Evolutionary conservation across 2,329 filamentous ascomycete species (phyloP), one percentile per base, ranked within the genome.

Genomic region (Lecanicillium sp.): DNA sequence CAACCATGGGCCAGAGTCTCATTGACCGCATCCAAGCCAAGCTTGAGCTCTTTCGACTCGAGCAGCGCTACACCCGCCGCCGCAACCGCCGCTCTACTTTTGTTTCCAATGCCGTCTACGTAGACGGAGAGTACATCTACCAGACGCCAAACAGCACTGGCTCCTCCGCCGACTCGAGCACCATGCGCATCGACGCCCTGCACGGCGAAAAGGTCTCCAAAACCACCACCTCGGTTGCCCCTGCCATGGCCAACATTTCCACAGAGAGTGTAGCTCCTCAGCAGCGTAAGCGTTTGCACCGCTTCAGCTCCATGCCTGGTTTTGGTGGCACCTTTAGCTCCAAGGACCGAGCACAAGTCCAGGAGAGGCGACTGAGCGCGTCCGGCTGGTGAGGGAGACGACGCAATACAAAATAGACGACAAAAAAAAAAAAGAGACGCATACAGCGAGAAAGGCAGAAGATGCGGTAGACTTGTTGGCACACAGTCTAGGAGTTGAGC

Each of bases 91-190:
- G 90, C 60, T 89, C 81, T 39, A 92, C 86, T 44, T 95, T 94
- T 61, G 80, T 84, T 56, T 88, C 85, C 56, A 88, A 87, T 54
- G 90, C 88, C 20, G 76, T 86, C 59, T 97, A 97, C 63, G 84
- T 96, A 48, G 87, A 97, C 59, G 92, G 89, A 64, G 90, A 96
- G 69, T 96, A 96, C 68, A 72, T 95, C 60, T 94, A 88, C 72
- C 72, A 79, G 56, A 77, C 72, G 1, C 75, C 77, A 46, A 72
- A 63, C 61, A 67, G 68, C 37, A 79, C 74, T 2, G 74, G 74
- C 40, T 77, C 73, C 14, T 77, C 72, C 5, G 60, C 67, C 34
- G 69, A 66, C 40, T 66, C 62, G 31, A 60, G 56, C 39, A 59
- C 62, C 32, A 44, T 45, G 46, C 46, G 54, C 49, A 43, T 57